Conservation (phyloP, 1,284 basidiomycete genomes). For the Fomes fomentarius region DNA sequence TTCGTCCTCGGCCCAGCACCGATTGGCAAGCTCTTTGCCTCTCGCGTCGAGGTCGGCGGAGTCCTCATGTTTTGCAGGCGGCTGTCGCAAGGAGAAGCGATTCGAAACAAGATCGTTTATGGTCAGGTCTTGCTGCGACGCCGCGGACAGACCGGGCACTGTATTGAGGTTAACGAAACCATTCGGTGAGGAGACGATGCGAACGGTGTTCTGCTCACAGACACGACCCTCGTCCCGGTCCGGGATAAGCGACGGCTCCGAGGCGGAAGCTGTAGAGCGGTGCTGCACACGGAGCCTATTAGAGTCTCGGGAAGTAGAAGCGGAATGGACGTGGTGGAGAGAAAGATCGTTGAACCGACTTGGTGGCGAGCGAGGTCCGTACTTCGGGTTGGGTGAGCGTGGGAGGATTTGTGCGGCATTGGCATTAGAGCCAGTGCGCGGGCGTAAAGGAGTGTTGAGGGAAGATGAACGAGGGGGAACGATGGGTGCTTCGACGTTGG, state of each 20-base stretch:
- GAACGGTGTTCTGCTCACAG: conserved; percentile 41
- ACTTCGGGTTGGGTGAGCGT: conserved; percentile 31
- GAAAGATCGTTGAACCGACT: conserved; percentile 23
- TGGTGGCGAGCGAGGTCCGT: conserved; percentile 41
- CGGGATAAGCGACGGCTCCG: conserved; percentile 75
- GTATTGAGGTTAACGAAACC: conserved; percentile 19
- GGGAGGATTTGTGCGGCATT: conserved; percentile 14
- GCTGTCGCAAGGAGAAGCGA: conserved; percentile 48
- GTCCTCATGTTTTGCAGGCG: conserved; percentile 51
- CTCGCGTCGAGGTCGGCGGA: conserved; percentile 62
- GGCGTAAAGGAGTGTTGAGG: conserved; percentile 44
- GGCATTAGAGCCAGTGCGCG: conserved; percentile 41
- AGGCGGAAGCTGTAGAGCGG: conserved; percentile 72
- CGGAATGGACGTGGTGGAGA: conserved; percentile 34
- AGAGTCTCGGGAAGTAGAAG: conserved; percentile 48
- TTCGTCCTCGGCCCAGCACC: conserved; percentile 89
- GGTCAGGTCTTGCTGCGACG: conserved; percentile 58
- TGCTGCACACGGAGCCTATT: conserved; percentile 61
- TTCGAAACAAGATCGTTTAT: conserved; percentile 46
- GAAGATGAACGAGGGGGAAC: conserved; percentile 63
- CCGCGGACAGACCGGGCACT: conserved; percentile 34
- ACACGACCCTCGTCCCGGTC: conserved; percentile 48
- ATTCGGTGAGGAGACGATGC: conserved; percentile 19
- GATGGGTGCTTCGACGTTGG: conserved; percentile 39
- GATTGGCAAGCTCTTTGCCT: conserved; percentile 74